Evolutionary conservation across 495 filamentous ascomycete species (phyloP).

Genomic region (Aspergillus sparsus): DNA sequence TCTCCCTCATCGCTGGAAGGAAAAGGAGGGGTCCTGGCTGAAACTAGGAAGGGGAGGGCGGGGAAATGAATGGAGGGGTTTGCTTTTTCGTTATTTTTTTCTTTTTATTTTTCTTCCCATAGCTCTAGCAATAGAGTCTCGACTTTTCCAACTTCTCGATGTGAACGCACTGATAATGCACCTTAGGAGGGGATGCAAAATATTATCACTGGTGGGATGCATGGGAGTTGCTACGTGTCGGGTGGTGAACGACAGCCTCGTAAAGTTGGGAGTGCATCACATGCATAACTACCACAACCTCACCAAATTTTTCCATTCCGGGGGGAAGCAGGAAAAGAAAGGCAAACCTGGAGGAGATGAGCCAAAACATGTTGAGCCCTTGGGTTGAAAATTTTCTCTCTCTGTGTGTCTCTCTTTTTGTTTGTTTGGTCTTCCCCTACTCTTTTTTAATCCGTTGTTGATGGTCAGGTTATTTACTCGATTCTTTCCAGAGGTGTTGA

Average conservation of each 20-base stretch:
- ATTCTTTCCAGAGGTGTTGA: neutral
- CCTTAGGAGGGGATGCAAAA: neutral
- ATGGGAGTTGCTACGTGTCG: conserved; percentile 4
- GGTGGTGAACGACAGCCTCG: conserved; percentile 3
- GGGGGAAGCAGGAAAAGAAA: neutral
- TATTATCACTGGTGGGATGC: conserved; percentile 3
- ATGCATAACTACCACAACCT: neutral
- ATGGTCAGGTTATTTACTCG: no score
- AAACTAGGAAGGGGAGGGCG: neutral
- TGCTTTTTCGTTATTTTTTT: neutral
- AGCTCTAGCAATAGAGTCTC: neutral
- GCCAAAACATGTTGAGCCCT: no score
- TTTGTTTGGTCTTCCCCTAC: no score
- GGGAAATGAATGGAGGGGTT: neutral
- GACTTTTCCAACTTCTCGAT: no score
- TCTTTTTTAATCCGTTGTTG: no score
- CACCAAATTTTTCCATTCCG: neutral
- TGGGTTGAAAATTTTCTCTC: no score
- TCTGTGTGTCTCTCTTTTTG: no score
- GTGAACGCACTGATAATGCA: conserved; percentile 1
- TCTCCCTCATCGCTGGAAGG: neutral
- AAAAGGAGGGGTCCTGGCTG: conserved; percentile 9
- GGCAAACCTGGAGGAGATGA: no score
- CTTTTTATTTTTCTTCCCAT: neutral
- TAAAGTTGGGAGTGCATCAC: neutral